Evolutionary conservation across 257 asterid genomes (phyloP).

Genomic region (Solanum rostratum): DNA sequence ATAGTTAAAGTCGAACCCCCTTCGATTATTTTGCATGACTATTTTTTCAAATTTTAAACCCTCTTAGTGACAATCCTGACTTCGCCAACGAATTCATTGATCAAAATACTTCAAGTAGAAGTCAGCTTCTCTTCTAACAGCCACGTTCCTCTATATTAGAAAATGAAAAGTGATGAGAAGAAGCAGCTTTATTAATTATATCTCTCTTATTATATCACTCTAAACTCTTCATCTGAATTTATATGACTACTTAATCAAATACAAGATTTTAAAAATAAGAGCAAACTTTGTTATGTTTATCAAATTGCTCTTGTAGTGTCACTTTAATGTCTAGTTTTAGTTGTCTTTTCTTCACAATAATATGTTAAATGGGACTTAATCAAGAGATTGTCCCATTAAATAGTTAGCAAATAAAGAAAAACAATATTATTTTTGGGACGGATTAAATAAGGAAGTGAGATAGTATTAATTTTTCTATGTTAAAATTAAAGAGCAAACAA

Average conservation of each 20-base stretch:
- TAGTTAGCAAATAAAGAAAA: no score
- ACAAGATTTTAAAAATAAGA: neutral
- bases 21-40: no score
- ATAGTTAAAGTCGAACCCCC: no score
- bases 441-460: no score
- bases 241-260: neutral
- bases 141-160: neutral
- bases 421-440: accelerated
- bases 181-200: neutral
- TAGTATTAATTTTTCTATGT: neutral
- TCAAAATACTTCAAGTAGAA: neutral
- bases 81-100: no score
- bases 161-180: neutral
- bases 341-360: neutral
- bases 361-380: no score
- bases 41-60: no score
- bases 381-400: neutral
- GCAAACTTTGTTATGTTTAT: no score
- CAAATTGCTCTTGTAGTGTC: neutral
- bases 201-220: neutral
- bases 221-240: neutral
- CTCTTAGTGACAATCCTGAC: no score
- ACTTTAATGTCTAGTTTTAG: neutral
- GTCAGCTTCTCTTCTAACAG: neutral
- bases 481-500: neutral